phyloP scores from a whole-genome alignment of 75 land plant genomes.

The Gnetum montanum region DNA sequence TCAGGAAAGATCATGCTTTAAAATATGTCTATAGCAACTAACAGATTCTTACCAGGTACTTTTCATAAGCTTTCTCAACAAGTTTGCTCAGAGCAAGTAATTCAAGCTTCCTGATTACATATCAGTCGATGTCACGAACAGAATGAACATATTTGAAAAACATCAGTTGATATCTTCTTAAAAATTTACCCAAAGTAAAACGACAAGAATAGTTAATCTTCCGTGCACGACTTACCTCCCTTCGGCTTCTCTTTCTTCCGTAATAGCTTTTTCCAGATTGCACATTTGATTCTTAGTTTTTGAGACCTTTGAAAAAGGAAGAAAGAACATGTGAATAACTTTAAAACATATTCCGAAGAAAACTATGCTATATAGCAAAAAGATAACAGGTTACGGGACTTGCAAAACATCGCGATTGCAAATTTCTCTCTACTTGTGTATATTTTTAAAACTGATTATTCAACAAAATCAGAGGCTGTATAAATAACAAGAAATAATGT shows the following conservation, averaged over 20 bases:
- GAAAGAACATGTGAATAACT: too few relatives aligned
- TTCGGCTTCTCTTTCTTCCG: conserved; percentile 29
- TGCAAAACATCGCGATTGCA: too few relatives aligned
- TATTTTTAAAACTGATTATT: too few relatives aligned
- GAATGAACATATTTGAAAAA: too few relatives aligned
- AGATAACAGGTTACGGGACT: too few relatives aligned
- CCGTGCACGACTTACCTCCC: conserved; percentile 38
- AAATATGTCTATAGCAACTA: neutral
- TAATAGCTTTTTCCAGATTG: conserved; percentile 32
- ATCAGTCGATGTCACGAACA: neutral
- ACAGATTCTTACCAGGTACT: conserved; percentile 43
- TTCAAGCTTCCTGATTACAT: conserved; percentile 53
- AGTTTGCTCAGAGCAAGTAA: conserved; percentile 58
- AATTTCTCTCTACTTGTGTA: too few relatives aligned
- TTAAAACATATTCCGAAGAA: too few relatives aligned
- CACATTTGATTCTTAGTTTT: conserved; percentile 25
- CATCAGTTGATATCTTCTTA: neutral
- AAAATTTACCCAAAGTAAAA: neutral
- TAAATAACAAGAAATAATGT: too few relatives aligned
- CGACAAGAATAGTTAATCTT: neutral
- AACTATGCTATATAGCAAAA: too few relatives aligned
- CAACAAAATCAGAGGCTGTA: too few relatives aligned
- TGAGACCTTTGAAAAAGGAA: conserved; percentile 27
- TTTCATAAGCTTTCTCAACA: conserved; percentile 58
- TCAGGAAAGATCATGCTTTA: neutral